Percentiles rank a stretch among this genome's conserved stretches.
Evolutionary conservation across 1,139 yeast species (phyloP).

Genomic region (Nakaseomyces bracarensis): DNA sequence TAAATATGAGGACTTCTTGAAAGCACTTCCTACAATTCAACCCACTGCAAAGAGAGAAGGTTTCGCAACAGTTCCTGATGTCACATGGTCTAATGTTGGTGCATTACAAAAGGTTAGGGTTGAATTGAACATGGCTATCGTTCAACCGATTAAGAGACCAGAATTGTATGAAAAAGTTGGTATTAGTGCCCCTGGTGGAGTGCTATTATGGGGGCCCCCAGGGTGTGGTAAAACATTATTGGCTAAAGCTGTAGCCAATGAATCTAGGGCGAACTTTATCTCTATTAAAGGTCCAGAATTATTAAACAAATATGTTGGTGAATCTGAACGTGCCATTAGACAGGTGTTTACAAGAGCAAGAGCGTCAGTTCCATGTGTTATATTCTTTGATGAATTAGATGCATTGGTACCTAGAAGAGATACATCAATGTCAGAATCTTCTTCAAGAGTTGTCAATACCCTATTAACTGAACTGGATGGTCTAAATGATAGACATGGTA

Average conservation of each 20-base stretch:
- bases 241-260: slow-evolving; percentile 97
- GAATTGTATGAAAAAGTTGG: slow-evolving; percentile 86
- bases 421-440: slow-evolving; percentile 75
- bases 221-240: slow-evolving; percentile 96
- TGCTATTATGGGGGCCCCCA: slow-evolving; percentile 97
- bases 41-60: slow-evolving; percentile 99
- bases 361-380: slow-evolving; percentile 91
- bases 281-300: slow-evolving; percentile 94
- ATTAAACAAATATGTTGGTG: slow-evolving; percentile 92
- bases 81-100: slow-evolving; percentile 92
- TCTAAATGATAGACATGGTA: slow-evolving; percentile 82
- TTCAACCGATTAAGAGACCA: slow-evolving; percentile 91
- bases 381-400: slow-evolving; percentile 92
- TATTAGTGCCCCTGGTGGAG: slow-evolving; percentile 95
- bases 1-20: slow-evolving; percentile 66
- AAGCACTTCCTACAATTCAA: slow-evolving; percentile 86
- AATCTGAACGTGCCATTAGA: slow-evolving; percentile 87
- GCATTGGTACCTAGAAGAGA: slow-evolving; percentile 95
- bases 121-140: slow-evolving; percentile 94
- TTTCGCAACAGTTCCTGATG: slow-evolving; percentile 97
- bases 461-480: slow-evolving; percentile 92
- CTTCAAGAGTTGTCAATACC: slow-evolving; percentile 91
- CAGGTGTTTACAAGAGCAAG: slow-evolving; percentile 92
- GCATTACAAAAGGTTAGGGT: slow-evolving; percentile 73
- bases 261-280: slow-evolving; percentile 89